Evolutionary conservation across 2,329 filamentous ascomycete genomes (phyloP).

Genomic region (Phaeosphaeria sp.): DNA sequence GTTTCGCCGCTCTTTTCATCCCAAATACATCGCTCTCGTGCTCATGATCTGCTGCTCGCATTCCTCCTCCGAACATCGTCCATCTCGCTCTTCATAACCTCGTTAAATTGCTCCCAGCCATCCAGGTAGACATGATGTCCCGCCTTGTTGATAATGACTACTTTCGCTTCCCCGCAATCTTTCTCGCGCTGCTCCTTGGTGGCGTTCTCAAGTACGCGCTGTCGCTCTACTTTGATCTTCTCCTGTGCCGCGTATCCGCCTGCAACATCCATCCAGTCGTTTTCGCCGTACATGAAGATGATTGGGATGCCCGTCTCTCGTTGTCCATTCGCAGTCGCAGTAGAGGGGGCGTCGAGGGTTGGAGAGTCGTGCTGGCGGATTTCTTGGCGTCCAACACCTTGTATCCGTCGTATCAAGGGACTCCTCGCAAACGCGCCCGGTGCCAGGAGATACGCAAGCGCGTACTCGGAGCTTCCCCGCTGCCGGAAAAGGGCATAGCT

Average conservation of each 20-base stretch:
- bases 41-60: not conserved
- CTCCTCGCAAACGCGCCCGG: conserved; percentile 90
- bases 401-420: conserved; percentile 85
- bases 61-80: conserved; percentile 60
- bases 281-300: conserved; percentile 94
- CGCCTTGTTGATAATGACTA: conserved; percentile 75
- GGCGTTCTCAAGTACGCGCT: conserved; percentile 65
- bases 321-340: conserved; percentile 14
- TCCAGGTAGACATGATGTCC: conserved; percentile 78
- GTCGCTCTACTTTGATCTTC: conserved; percentile 74
- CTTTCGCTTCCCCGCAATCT: conserved; percentile 83
- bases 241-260: conserved; percentile 82
- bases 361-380: conserved; percentile 38
- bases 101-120: conserved; percentile 73
- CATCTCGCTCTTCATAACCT: conserved; percentile 70
- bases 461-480: conserved; percentile 91
- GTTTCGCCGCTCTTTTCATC: not conserved
- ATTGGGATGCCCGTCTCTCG: conserved; percentile 76
- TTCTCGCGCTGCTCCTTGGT: conserved; percentile 70
- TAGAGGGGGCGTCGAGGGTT: conserved; percentile 30
- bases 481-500: conserved; percentile 94
- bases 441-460: conserved; percentile 87
- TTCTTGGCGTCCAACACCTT: conserved; percentile 80
- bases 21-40: too few species aligned
- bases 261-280: conserved; percentile 97